These are phyloP conservation scores for Elsinoe necatrix DNA, from an alignment of 2,329 filamentous ascomycete species.

Conservation along the genomic window DNA sequence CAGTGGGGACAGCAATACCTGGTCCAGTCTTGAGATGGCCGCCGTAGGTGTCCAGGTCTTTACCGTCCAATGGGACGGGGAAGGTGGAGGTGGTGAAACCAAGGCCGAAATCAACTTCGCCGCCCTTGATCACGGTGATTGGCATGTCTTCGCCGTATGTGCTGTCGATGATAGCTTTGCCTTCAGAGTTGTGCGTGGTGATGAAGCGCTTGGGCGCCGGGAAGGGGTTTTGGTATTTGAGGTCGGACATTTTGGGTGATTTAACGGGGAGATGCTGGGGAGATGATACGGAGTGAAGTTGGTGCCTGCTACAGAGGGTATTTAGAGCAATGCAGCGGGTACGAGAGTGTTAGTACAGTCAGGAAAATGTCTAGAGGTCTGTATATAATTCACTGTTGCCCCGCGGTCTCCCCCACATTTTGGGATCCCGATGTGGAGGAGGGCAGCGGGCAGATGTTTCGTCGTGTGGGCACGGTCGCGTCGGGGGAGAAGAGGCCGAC, in stretches of 20 bases:
- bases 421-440: conserved; percentile 1
- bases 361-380: neutral
- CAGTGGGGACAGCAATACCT: conserved; percentile 27
- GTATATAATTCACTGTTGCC: neutral
- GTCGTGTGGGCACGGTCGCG: neutral
- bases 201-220: conserved; percentile 30
- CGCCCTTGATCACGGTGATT: conserved; percentile 21
- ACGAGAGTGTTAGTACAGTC: neutral
- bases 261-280: neutral
- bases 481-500: neutral
- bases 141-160: conserved; percentile 26
- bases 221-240: conserved; percentile 2
- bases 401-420: neutral
- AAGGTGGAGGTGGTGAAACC: conserved; percentile 23
- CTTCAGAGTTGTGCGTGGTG: conserved; percentile 30
- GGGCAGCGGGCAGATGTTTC: neutral
- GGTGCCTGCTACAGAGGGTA: neutral
- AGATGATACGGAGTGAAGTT: too few relatives aligned
- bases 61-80: conserved; percentile 27
- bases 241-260: neutral
- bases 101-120: conserved; percentile 5
- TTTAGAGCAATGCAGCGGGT: neutral
- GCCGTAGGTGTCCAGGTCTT: conserved; percentile 29
- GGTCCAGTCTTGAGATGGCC: conserved; percentile 29
- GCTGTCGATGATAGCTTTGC: conserved; percentile 30